Percentiles rank a stretch among this genome's conserved stretches.
These are phyloP conservation scores for Leucogyrophana mollusca DNA, from an alignment of 768 basidiomycete species.

Conservation along the genomic window DNA sequence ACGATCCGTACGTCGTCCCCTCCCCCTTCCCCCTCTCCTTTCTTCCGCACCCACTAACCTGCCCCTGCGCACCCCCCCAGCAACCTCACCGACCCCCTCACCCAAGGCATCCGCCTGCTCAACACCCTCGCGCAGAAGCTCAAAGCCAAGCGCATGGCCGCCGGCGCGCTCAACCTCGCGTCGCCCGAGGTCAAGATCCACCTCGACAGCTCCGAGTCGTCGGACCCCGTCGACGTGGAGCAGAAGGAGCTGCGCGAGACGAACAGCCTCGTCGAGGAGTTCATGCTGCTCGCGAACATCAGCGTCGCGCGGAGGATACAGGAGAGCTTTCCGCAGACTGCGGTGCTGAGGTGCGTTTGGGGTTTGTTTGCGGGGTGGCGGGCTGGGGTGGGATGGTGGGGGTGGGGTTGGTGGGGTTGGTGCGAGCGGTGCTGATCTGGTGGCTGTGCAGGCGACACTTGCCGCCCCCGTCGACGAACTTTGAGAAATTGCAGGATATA, in stretches of 20 bases:
- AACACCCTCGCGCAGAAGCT: conserved; percentile 86
- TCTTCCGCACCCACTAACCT: background rate
- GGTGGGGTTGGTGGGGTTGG: too few species aligned
- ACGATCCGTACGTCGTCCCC: conserved; percentile 69
- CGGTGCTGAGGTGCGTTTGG: conserved; percentile 70
- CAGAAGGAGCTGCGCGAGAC: conserved; percentile 92
- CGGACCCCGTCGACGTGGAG: conserved; percentile 96
- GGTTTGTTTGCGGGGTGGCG: background rate
- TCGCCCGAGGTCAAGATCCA: conserved; percentile 99
- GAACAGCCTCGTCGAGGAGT: conserved; percentile 96
- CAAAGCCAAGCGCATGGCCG: conserved; percentile 83
- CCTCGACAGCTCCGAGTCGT: conserved; percentile 87
- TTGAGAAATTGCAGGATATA: conserved; percentile 94
- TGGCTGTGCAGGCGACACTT: conserved; percentile 67
- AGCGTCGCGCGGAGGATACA: conserved; percentile 91
- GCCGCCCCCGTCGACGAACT: conserved; percentile 90
- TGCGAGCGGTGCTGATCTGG: conserved; percentile 2
- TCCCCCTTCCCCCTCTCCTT: background rate
- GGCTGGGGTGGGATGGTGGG: too few species aligned
- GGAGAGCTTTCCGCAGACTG: conserved; percentile 93
- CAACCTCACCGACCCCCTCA: conserved; percentile 75
- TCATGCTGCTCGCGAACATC: conserved; percentile 98
- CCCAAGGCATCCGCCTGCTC: conserved; percentile 82
- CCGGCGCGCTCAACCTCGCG: conserved; percentile 96
- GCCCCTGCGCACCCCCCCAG: too few species aligned